Percentiles rank a stretch among this genome's conserved stretches.
Evolutionary conservation across 2,329 filamentous ascomycete species (phyloP).

Genomic region (Penicillium nordicum): DNA sequence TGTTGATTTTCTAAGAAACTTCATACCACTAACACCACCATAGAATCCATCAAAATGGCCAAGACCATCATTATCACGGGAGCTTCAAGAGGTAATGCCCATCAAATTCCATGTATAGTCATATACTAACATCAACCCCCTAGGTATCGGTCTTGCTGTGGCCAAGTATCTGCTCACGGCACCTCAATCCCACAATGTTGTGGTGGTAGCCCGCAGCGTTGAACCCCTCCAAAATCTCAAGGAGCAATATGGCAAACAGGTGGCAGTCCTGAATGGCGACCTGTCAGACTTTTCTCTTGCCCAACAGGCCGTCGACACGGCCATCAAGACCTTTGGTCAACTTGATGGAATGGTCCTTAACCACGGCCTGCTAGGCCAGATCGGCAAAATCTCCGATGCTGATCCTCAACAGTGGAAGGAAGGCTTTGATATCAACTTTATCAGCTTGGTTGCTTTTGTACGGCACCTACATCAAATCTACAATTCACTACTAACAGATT

Average conservation of each 20-base stretch:
- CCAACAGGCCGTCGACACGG: conserved; percentile 61
- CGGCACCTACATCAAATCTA: conserved; percentile 25
- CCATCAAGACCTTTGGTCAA: conserved; percentile 64
- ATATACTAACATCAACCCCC: conserved; percentile 2
- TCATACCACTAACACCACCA: conserved; percentile 3
- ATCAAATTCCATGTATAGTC: background rate
- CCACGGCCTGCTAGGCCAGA: conserved; percentile 76
- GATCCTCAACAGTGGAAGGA: conserved; percentile 71
- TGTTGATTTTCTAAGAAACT: background rate
- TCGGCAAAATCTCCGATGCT: conserved; percentile 65
- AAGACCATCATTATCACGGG: conserved; percentile 71
- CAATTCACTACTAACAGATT: background rate
- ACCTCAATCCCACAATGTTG: conserved; percentile 51
- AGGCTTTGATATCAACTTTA: conserved; percentile 80
- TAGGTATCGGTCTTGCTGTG: conserved; percentile 61
- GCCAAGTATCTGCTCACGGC: conserved; percentile 57
- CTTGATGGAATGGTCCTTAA: conserved; percentile 85
- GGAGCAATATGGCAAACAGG: conserved; percentile 51
- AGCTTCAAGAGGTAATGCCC: conserved; percentile 55
- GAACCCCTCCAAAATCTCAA: conserved; percentile 54
- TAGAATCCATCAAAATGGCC: conserved; percentile 38
- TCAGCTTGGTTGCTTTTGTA: conserved; percentile 77
- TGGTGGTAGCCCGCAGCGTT: conserved; percentile 56
- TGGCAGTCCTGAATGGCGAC: conserved; percentile 58
- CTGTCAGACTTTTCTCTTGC: conserved; percentile 54